Percentiles rank a stretch among this genome's conserved stretches.
phyloP scores from a whole-genome alignment of 192 early-diverging fungal genomes.

The Spinellus fusiger region DNA sequence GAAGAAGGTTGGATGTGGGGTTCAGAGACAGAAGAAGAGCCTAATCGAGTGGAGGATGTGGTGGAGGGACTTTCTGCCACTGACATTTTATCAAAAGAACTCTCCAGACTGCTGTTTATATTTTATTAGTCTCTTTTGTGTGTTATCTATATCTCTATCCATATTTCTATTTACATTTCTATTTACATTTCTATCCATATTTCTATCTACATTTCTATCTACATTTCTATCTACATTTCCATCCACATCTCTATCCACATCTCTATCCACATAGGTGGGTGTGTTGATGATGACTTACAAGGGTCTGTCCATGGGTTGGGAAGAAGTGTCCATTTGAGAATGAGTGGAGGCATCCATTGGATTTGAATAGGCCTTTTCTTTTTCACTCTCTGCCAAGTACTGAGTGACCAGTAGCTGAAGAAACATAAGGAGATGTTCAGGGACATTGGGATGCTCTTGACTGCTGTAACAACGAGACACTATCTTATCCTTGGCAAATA shows the following conservation, averaged over 20 bases:
- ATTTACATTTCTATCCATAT: no score
- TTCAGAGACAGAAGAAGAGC: slow-evolving; percentile 3
- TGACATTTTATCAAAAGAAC: not conserved
- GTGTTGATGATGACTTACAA: no score
- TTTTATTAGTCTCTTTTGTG: not conserved
- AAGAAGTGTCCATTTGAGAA: no score
- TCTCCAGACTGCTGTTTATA: not conserved
- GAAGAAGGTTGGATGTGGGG: slow-evolving; percentile 2
- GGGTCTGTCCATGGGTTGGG: no score
- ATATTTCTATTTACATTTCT: no score
- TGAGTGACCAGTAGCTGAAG: slow-evolving; percentile 12
- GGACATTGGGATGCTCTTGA: not conserved
- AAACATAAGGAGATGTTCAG: slow-evolving; percentile 15
- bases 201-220: no score
- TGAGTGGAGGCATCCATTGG: no score
- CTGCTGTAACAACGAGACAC: slow-evolving; percentile 13
- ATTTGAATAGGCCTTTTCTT: no score
- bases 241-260: no score
- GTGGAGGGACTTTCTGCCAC: not conserved
- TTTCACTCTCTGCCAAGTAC: slow-evolving; percentile 4
- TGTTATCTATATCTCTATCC: no score
- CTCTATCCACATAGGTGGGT: no score
- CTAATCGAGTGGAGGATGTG: not conserved
- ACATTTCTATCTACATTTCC: no score
- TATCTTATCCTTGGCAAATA: slow-evolving; percentile 21